Evolutionary conservation across 192 early-diverging fungal genomes (phyloP).

Genomic region (Podila minutissima): DNA sequence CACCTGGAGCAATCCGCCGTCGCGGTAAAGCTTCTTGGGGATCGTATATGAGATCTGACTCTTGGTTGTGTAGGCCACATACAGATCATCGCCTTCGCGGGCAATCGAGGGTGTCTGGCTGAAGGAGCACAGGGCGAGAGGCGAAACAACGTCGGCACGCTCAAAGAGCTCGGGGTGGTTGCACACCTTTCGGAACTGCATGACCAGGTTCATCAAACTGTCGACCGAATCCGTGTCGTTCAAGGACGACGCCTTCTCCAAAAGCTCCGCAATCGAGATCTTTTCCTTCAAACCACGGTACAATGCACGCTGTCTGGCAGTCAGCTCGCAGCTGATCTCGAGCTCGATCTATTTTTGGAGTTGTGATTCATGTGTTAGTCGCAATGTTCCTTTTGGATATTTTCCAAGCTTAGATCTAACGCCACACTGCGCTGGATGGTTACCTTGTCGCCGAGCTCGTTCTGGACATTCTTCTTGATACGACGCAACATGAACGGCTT

Average conservation of each 20-base stretch:
- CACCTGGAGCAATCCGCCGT: conserved; percentile 63
- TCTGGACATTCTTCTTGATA: conserved; percentile 90
- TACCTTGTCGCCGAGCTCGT: conserved; percentile 89
- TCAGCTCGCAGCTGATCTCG: conserved; percentile 81
- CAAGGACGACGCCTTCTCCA: conserved; percentile 73
- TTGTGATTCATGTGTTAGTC: no score
- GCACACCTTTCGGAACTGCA: conserved; percentile 93
- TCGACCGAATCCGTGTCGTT: conserved; percentile 77
- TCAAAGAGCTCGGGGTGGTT: conserved; percentile 92
- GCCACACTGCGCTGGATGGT: background rate
- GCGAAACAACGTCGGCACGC: conserved; percentile 82
- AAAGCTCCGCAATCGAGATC: conserved; percentile 78
- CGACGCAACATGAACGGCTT: conserved; percentile 96
- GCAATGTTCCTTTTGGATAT: no score
- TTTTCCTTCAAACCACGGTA: conserved; percentile 83
- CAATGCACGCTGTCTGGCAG: conserved; percentile 74
- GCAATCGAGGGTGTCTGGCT: conserved; percentile 67
- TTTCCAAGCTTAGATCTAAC: background rate
- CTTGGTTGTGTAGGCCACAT: conserved; percentile 68
- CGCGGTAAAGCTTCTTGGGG: conserved; percentile 74
- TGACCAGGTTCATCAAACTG: conserved; percentile 93
- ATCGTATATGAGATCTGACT: conserved; percentile 71
- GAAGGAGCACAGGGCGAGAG: conserved; percentile 69
- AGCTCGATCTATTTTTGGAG: conserved; percentile 70
- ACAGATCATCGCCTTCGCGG: conserved; percentile 67